Evolutionary conservation across 2,329 filamentous ascomycete genomes (phyloP), one percentile per base, ranked within the genome.

Genomic region (Paecilomyces sp.): DNA sequence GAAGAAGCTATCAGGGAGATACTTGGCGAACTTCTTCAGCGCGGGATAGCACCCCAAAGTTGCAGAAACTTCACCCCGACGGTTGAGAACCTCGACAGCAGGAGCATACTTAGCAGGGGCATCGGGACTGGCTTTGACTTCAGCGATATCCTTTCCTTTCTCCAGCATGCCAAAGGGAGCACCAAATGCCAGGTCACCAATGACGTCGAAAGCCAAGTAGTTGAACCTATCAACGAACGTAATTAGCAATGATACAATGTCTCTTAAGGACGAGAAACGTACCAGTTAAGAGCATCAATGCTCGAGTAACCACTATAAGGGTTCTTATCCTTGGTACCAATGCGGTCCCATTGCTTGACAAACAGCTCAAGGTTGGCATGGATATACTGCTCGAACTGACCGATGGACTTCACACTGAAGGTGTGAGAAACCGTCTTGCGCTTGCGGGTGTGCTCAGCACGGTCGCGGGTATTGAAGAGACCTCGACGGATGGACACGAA

Each of bases 361-460:
- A 96, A 89, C 13, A 86, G 77, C 60, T 88, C 85, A 3, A 96
- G 82, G 72, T 95, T 96, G 64, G 82, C 79, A 70, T 90, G 88
- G 66, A 96, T 93, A 74, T 93, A 96, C 57, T 91, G 89, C 78
- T 96, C 92, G 70, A 96, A 95, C 72, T 96, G 87, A 61, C 83
- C 82, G 58, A 96, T 83, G 9, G 85, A 90, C 77, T 93, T 95
- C 62, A 88, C 82, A 13, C 87, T 90, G 77, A 96, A 96, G 33
- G 90, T 94, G 74, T 96, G 91, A 1, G 90, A 87, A 55, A 96
- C 85, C 2, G 90, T 88, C 82, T 96, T 96, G 68, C 92, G 85
- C 82, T 96, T 97, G 63, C 92, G 86, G 0, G 88, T 88, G 74
- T 97, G 92, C 69, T 96, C 90, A 0, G 80, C 80, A 55, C 92